These are phyloP conservation scores for Trichoderma atrobrunneum DNA, from an alignment of 2,329 filamentous ascomycete genomes.

Conservation along the genomic window DNA sequence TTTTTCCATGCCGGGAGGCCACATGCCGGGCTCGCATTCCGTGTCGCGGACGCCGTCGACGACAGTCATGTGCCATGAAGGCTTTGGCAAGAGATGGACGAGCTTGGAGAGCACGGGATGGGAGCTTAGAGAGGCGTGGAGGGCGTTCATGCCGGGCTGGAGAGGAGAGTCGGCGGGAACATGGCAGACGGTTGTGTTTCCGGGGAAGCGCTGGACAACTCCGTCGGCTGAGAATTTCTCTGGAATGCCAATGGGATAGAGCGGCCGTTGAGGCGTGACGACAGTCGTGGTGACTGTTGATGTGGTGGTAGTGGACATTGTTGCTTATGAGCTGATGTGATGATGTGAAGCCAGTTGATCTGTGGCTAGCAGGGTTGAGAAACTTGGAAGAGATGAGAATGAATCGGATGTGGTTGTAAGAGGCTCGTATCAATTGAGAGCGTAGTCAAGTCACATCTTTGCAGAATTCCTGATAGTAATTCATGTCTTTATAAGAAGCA, in stretches of 20 bases:
- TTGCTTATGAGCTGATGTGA: neutral
- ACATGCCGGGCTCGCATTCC: slow-evolving; percentile 24
- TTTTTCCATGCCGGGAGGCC: slow-evolving; percentile 22
- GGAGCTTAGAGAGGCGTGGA: slow-evolving; percentile 21
- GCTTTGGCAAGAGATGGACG: slow-evolving; percentile 21
- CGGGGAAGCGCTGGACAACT: slow-evolving; percentile 21
- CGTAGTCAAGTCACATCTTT: neutral
- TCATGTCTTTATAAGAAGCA: neutral
- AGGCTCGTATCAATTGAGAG: neutral
- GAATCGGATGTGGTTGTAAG: neutral
- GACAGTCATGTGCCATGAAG: slow-evolving; percentile 28
- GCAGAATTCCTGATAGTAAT: neutral
- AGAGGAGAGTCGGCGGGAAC: slow-evolving; percentile 19
- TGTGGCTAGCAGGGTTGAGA: neutral
- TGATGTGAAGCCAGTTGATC: neutral
- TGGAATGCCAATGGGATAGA: slow-evolving; percentile 22
- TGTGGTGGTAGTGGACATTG: neutral
- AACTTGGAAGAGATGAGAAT: neutral
- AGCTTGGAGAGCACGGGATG: slow-evolving; percentile 20
- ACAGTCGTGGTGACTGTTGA: neutral
- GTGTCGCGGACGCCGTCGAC: slow-evolving; percentile 24
- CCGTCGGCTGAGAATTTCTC: slow-evolving; percentile 22
- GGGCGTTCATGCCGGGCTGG: slow-evolving; percentile 14
- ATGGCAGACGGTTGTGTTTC: slow-evolving; percentile 25
- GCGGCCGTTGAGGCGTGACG: neutral